Evolutionary conservation across 2,329 filamentous ascomycete species (phyloP).

Genomic region (Stagonosporopsis rhizophila): DNA sequence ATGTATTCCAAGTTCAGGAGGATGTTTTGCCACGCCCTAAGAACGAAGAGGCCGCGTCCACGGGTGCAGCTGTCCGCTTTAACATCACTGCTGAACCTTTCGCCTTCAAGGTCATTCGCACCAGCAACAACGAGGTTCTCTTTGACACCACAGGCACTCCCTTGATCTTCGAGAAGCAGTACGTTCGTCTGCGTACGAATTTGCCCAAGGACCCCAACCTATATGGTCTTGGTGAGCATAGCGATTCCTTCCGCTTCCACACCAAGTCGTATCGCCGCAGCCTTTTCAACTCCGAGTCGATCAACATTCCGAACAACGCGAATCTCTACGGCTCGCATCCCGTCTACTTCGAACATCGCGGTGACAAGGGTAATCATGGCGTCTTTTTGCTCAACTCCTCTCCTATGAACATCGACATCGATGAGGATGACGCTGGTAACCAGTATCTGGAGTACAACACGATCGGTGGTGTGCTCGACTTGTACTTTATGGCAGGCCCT

Average conservation of each 20-base stretch:
- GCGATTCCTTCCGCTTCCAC: conserved; percentile 71
- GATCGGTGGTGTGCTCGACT: conserved; percentile 76
- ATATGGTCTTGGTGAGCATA: conserved; percentile 82
- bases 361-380: conserved; percentile 49
- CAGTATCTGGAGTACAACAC: conserved; percentile 83
- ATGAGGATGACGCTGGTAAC: conserved; percentile 64
- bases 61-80: conserved; percentile 61
- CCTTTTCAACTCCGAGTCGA: conserved; percentile 73
- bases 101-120: conserved; percentile 69
- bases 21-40: conserved; percentile 69
- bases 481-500: conserved; percentile 61
- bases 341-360: conserved; percentile 77
- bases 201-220: conserved; percentile 73
- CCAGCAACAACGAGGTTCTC: conserved; percentile 64
- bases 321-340: conserved; percentile 79
- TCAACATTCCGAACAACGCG: conserved; percentile 63
- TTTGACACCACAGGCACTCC: conserved; percentile 73
- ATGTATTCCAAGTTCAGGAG: conserved; percentile 77
- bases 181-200: conserved; percentile 73
- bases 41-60: conserved; percentile 43
- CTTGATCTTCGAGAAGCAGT: conserved; percentile 80
- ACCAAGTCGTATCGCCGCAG: conserved; percentile 73
- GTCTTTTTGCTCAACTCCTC: conserved; percentile 47
- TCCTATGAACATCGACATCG: conserved; percentile 75
- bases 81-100: conserved; percentile 66